A percentile compares a stretch with the other conserved stretches of the same genome.
Conservation (phyloP, 148 eudicot genomes). For the Salicornia ramosissima region DNA sequence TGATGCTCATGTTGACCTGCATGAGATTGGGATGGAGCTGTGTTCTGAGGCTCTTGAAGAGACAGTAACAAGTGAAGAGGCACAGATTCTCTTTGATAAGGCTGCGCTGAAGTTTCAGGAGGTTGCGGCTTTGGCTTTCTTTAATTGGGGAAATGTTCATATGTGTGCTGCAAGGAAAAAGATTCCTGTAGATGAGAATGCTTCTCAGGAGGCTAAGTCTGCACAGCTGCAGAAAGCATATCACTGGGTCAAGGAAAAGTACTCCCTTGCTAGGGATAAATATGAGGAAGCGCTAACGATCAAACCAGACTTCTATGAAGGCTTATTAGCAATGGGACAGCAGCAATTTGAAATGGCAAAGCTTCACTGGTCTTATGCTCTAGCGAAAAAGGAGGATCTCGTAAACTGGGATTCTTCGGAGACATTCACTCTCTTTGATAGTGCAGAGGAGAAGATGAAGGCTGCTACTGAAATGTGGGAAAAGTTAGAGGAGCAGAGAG, state of each 20-base stretch:
- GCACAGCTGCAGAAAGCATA: constrained; percentile 67
- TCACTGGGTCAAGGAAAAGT: constrained; percentile 84
- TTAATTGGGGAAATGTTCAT: constrained; percentile 97
- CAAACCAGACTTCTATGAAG: constrained; percentile 93
- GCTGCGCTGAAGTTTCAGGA: constrained; percentile 92
- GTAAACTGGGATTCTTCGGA: constrained; percentile 67
- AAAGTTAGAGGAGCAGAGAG: constrained; percentile 80
- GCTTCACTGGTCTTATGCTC: constrained; percentile 84
- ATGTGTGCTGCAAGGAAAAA: constrained; percentile 92
- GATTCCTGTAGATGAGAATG: constrained; percentile 71
- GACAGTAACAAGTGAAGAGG: constrained; percentile 84
- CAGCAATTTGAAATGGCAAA: constrained; percentile 97
- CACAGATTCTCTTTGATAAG: constrained; percentile 77
- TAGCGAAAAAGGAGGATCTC: constrained; percentile 76
- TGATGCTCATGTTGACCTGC: constrained; percentile 86
- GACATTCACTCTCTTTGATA: constrained; percentile 63
- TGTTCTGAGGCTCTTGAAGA: constrained; percentile 94
- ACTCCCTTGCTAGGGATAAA: constrained; percentile 69
- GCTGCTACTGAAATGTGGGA: constrained; percentile 95
- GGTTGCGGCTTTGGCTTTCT: constrained; percentile 89
- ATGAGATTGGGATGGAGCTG: constrained; percentile 93
- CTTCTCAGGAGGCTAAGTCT: constrained; percentile 50
- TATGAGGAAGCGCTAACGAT: constrained; percentile 75
- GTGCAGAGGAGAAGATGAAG: constrained; percentile 86
- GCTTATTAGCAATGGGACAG: constrained; percentile 85